Conservation (phyloP, 2,329 filamentous ascomycete species). For the Coniochaeta pulveracea region DNA sequence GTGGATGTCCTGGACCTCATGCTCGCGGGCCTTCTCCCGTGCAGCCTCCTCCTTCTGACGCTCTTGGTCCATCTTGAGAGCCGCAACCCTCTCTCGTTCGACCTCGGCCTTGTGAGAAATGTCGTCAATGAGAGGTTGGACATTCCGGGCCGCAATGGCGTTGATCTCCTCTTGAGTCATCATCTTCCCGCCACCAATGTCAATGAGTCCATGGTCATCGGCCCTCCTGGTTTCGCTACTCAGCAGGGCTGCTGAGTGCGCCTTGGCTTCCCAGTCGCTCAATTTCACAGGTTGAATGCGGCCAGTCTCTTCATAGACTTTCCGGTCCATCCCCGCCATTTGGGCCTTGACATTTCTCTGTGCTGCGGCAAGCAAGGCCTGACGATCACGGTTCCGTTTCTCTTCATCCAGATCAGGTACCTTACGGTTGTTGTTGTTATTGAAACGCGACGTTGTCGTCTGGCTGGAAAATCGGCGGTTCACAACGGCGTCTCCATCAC, state of each 20-base stretch:
- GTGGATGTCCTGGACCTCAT: constrained; percentile 39
- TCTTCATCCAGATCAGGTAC: constrained; percentile 59
- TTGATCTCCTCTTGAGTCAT: constrained; percentile 72
- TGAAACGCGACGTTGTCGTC: too few species aligned
- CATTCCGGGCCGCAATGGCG: constrained; percentile 61
- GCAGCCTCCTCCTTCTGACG: constrained; percentile 22
- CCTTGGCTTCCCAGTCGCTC: constrained; percentile 70
- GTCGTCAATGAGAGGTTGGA: constrained; percentile 77
- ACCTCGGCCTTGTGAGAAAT: constrained; percentile 69
- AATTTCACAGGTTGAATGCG: constrained; percentile 57
- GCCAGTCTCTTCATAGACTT: constrained; percentile 66
- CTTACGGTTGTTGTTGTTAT: too few species aligned
- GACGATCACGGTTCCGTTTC: constrained; percentile 66
- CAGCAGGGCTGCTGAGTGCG: constrained; percentile 55
- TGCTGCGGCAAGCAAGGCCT: constrained; percentile 63
- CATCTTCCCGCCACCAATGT: constrained; percentile 72
- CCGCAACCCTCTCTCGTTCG: constrained; percentile 55
- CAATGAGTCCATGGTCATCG: constrained; percentile 40
- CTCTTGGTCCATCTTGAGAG: constrained; percentile 52
- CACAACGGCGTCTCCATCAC: constrained; percentile 49
- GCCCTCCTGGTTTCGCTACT: constrained; percentile 50
- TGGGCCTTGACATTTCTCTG: constrained; percentile 76
- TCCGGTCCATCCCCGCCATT: constrained; percentile 72
- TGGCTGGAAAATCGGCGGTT: constrained; percentile 57
- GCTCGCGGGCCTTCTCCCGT: constrained; percentile 35